Conservation (phyloP, 345 rosid species). For the Moricandia arvensis region DNA sequence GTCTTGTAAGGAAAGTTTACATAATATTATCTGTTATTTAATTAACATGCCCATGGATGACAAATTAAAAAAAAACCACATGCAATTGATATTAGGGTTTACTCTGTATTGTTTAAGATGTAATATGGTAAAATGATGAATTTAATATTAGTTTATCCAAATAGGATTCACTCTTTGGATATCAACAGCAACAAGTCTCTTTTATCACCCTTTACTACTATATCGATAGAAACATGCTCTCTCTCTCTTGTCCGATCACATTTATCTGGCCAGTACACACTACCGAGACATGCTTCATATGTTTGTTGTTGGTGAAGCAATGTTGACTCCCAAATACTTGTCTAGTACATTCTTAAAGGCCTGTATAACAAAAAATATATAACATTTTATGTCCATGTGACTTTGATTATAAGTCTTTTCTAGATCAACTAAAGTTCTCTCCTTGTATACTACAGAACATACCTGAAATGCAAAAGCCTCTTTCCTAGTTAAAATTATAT, state of each 20-base stretch:
- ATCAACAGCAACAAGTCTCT: background rate
- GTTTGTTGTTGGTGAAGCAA: conserved; percentile 28
- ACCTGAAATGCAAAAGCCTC: conserved; percentile 81
- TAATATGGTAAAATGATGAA: background rate
- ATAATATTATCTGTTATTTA: background rate
- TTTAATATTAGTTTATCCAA: background rate
- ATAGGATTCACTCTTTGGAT: background rate
- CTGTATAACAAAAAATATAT: conserved; percentile 41
- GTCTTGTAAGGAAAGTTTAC: background rate
- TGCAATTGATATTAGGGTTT: background rate
- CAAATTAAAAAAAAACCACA: background rate
- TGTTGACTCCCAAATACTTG: conserved; percentile 57
- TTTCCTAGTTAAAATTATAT: conserved; percentile 68
- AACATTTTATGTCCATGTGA: background rate
- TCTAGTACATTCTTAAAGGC: conserved; percentile 63
- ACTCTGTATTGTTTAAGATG: background rate
- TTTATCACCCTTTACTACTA: background rate
- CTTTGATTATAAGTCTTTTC: background rate
- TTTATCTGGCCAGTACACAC: conserved; percentile 8
- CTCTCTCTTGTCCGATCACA: conserved; percentile 10
- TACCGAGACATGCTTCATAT: conserved; percentile 1
- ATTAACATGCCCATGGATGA: background rate
- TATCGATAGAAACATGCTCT: background rate
- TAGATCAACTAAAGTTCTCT: background rate
- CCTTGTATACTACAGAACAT: conserved; percentile 19